Percentiles rank a stretch among this genome's conserved stretches.
phyloP scores from a whole-genome alignment of 176 grass and related monocot genomes.

The Oryza meyeriana region DNA sequence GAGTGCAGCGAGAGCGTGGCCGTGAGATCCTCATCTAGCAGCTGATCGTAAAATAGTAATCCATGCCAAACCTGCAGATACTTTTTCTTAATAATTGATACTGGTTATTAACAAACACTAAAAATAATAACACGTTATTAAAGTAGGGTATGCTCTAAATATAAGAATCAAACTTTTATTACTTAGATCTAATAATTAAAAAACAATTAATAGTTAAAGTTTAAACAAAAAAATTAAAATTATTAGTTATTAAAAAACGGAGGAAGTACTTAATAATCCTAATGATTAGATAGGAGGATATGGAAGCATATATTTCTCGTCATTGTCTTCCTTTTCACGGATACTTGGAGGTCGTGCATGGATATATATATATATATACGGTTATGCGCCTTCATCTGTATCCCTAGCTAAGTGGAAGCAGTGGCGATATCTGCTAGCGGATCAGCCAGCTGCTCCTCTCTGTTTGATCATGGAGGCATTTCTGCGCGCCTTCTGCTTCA shows the following conservation, averaged over 20 bases:
- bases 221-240: too few relatives aligned
- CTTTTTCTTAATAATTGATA: too few relatives aligned
- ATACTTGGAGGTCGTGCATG: not conserved
- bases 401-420: not conserved
- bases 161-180: too few relatives aligned
- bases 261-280: too few relatives aligned
- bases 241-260: too few relatives aligned
- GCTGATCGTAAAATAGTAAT: not conserved
- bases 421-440: not conserved
- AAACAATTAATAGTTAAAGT: too few relatives aligned
- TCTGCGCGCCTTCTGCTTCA: not conserved
- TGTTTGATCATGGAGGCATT: not conserved
- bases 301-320: not conserved
- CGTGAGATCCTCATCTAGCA: not conserved
- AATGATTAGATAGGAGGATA: not conserved
- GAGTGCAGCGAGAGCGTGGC: not conserved
- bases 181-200: too few relatives aligned
- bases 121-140: too few relatives aligned
- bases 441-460: too few relatives aligned
- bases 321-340: not conserved
- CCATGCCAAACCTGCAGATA: not conserved
- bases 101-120: too few relatives aligned
- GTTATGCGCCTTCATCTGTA: not conserved
- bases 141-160: too few relatives aligned
- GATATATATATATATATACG: not conserved